Base-by-base conservation (phyloP, 2,329 filamentous ascomycete genomes). In the Clarireedia paspali region DNA sequence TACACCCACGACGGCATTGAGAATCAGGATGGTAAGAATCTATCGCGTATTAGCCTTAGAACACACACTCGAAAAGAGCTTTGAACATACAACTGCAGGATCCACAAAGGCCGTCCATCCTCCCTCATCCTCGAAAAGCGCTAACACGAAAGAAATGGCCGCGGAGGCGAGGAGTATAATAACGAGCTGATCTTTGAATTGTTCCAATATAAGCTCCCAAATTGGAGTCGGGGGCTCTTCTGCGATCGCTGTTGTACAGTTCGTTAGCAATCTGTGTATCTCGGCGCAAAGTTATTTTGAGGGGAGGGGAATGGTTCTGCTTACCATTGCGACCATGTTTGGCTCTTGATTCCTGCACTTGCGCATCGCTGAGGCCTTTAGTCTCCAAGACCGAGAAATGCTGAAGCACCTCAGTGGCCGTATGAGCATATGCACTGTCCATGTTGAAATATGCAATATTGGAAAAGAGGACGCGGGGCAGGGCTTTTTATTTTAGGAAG, bases 101-200 rank as follows among this genome's bases (percentile, higher is more conserved):
- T 99, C 94, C 58, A 99, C 94, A 72, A 99, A 99, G 38, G 92
- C 94, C 61, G 91, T 91, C 91, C 91, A 96, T 66, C 91, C 94
- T 66, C 91, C 90, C 59, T 88, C 88, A 46, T 94, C 88, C 71
- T 99, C 94, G 64, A 99, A 91, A 12, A 99, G 79, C 26, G 94
- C 94, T 60, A 99, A 78, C 26, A 91, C 84, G 70, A 99, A 97
- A 2, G 94, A 97, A 38, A 99, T 86, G 20, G 87, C 90, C 10
- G 94, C 94, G 39, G 92, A 97, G 54, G 84, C 94, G 50, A 99
- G 82, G 23, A 99, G 80, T 65, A 99, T 99, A 53, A 99, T 82
- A 64, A 99, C 94, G 48, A 99, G 83, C 73, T 99, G 94, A 71
- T 99, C 94, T 74, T 99, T 96, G 81, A 99, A 99, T 72, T 99